Base-by-base conservation (phyloP, 345 rosid genomes). In the Cardiospermum halicacabum region DNA sequence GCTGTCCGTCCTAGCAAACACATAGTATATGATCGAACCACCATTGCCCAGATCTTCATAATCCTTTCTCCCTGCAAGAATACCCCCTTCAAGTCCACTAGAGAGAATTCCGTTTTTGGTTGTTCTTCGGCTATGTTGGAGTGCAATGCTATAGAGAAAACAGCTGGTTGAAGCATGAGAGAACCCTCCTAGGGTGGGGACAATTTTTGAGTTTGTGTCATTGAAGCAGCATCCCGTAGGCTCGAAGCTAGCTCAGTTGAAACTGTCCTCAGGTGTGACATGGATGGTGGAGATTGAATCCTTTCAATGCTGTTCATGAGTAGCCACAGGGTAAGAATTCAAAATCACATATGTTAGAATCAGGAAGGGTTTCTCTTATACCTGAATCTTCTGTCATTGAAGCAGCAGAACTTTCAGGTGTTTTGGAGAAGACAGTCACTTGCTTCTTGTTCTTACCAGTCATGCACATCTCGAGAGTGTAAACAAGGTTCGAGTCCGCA, bases 181-280 rank as follows among this genome's bases (percentile, higher is more conserved):
- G 65, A 9, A 82, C 89, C 77, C 84, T 82, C 61, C 78, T 72
- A n/a, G n/a, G n/a, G n/a, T n/a, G n/a, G n/a, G n/a, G 5, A 88
- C 70, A 77, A 91, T 54, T 72, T 71, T 66, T 72, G 78, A 51
- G 50, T 68, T 72, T 71, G 76, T 34, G 6, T 22, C 65, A 43
- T 75, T 73, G 8, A 73, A 74, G 70, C 84, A 72, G 69, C 88
- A 88, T 0, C 96, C 89, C 53, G 74, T 83, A 0, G 84, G 71
- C 75, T 91, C 96, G 59, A 91, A 91, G 79, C 97, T 88, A 6
- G 96, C 97, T 64, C 88, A 91, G 39, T 93, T 91, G 69, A 84
- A 84, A 11, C 92, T 85, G 1, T 88, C 96, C 68, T 88, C 96
- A 0, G 93, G 96, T 0, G 93, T 88, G 5, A 91, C 79, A 39